These are phyloP conservation scores for Daldinia decipiens DNA, from an alignment of 495 filamentous ascomycete species.

Conservation along the genomic window DNA sequence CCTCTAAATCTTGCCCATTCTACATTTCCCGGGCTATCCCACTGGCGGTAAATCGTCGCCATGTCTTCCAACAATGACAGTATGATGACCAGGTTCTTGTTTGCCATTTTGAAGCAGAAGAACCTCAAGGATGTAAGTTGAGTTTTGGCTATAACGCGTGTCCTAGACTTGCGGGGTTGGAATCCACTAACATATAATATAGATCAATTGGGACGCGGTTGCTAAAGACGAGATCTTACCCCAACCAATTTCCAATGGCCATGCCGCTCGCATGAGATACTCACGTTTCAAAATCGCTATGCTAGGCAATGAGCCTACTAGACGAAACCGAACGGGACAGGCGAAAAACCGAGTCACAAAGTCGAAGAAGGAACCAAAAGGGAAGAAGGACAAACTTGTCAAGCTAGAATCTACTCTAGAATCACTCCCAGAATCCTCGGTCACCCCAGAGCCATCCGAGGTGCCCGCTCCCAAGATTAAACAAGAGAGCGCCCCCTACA, in stretches of 20 bases:
- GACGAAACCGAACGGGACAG: slow-evolving; percentile 52
- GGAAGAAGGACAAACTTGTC: slow-evolving; percentile 46
- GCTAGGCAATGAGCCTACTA: slow-evolving; percentile 54
- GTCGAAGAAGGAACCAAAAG: slow-evolving; percentile 52
- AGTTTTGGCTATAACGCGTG: not conserved
- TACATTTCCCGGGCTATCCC: slow-evolving; percentile 16
- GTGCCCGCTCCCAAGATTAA: slow-evolving; percentile 49
- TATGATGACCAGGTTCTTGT: slow-evolving; percentile 71
- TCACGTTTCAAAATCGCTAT: slow-evolving; percentile 68
- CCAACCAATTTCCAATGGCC: slow-evolving; percentile 77
- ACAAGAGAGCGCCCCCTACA: slow-evolving; percentile 44
- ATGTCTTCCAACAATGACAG: slow-evolving; percentile 62
- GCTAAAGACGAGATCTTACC: slow-evolving; percentile 62
- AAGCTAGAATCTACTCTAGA: slow-evolving; percentile 45
- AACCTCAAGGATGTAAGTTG: slow-evolving; percentile 74
- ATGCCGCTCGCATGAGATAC: slow-evolving; percentile 84
- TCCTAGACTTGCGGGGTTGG: not conserved
- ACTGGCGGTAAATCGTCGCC: slow-evolving; percentile 29
- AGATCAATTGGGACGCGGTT: slow-evolving; percentile 82
- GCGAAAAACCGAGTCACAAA: slow-evolving; percentile 52
- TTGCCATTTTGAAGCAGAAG: slow-evolving; percentile 79
- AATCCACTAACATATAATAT: slow-evolving; percentile 13
- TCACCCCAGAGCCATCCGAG: slow-evolving; percentile 16
- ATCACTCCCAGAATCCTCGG: slow-evolving; percentile 21
- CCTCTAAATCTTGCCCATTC: slow-evolving; percentile 15